A percentile compares a stretch with the other conserved stretches of the same genome.
These are phyloP conservation scores for Plasmopara halstedii DNA, from an alignment of 352 stramenopile species.

Conservation along the genomic window DNA sequence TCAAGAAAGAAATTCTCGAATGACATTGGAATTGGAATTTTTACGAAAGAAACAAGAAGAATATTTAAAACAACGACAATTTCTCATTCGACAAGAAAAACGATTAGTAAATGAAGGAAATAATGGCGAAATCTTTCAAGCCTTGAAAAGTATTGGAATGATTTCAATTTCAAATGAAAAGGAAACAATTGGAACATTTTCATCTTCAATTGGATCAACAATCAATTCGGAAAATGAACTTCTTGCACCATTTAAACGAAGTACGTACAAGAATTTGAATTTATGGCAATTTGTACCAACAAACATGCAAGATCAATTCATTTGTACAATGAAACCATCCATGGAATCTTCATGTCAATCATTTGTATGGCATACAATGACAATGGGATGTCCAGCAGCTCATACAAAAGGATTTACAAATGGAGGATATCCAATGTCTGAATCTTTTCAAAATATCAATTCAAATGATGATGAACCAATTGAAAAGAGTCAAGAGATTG, in stretches of 20 bases:
- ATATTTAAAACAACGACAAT: constrained; percentile 68
- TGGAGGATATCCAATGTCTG: constrained; percentile 38
- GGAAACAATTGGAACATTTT: neutral
- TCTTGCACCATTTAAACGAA: constrained; percentile 74
- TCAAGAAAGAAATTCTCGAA: constrained; percentile 8
- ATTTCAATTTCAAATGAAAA: constrained; percentile 10
- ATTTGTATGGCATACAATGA: constrained; percentile 82
- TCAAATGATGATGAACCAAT: constrained; percentile 26
- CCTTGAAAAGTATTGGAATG: constrained; percentile 19
- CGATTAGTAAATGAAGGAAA: constrained; percentile 44
- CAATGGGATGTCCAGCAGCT: constrained; percentile 72
- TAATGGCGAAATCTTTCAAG: constrained; percentile 36
- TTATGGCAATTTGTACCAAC: constrained; percentile 75
- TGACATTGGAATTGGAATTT: constrained; percentile 47
- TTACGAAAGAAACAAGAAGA: constrained; percentile 64
- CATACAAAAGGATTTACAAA: constrained; percentile 78
- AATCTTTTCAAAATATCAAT: constrained; percentile 12
- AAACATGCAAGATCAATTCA: constrained; percentile 83
- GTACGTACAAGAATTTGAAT: constrained; percentile 75
- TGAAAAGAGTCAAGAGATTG: constrained; percentile 15
- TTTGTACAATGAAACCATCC: constrained; percentile 43
- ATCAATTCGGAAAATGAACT: constrained; percentile 11
- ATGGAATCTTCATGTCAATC: constrained; percentile 5
- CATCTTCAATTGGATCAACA: too few relatives aligned
- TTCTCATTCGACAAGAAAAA: constrained; percentile 71